Conservation (phyloP, 2,329 filamentous ascomycete species). For the Lasiodiplodia sp. region DNA sequence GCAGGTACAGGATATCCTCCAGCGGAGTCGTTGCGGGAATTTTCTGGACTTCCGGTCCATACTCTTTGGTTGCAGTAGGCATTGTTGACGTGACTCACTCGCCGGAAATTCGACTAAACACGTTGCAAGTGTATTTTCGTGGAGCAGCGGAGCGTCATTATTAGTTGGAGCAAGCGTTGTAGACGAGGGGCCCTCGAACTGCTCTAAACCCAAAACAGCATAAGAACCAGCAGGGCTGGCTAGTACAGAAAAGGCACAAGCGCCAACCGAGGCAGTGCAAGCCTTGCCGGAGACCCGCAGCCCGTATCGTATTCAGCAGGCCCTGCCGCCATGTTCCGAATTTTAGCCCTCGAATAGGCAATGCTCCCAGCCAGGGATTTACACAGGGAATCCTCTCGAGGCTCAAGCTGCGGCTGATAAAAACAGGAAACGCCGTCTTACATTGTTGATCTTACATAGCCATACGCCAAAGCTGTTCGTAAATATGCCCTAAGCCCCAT, state of each 20-base stretch:
- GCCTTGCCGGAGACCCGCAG: slow-evolving; percentile 10
- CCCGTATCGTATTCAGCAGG: not conserved
- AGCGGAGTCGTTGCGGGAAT: slow-evolving; percentile 30
- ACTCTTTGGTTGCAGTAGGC: not conserved
- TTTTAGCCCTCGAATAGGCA: not conserved
- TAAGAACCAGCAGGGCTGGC: not conserved
- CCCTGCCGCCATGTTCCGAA: not conserved
- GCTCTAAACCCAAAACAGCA: not conserved
- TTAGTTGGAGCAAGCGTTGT: not conserved
- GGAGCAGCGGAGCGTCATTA: not conserved
- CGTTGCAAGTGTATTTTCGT: not conserved
- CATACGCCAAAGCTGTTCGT: not conserved
- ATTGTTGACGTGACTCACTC: not conserved
- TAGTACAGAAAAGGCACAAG: not conserved
- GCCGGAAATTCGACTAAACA: no score
- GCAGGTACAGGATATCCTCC: slow-evolving; percentile 31
- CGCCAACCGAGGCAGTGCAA: not conserved
- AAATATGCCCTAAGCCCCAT: not conserved
- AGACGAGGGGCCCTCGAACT: not conserved
- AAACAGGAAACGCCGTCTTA: not conserved
- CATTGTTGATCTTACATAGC: no score
- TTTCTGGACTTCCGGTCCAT: slow-evolving; percentile 30
- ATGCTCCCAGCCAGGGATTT: not conserved
- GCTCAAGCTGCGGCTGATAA: not conserved
- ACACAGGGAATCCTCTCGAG: not conserved